Conservation (phyloP, 2,329 filamentous ascomycete genomes). For the Hysterium pulicare region DNA sequence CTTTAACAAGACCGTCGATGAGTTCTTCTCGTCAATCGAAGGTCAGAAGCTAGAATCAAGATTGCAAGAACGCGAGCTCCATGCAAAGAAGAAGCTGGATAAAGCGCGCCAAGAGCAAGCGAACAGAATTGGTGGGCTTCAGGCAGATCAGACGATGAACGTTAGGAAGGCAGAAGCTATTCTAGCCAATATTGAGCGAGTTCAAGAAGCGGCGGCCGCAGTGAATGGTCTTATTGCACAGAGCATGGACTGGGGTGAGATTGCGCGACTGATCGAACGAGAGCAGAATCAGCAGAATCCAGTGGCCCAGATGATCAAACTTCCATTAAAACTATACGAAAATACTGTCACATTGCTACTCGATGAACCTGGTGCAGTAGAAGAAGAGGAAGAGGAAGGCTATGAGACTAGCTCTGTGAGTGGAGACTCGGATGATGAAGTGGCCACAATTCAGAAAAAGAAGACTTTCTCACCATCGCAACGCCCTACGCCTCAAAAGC, state of each 20-base stretch:
- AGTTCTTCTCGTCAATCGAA: slow-evolving; percentile 96
- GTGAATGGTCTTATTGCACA: slow-evolving; percentile 88
- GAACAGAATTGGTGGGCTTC: slow-evolving; percentile 78
- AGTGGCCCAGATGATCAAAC: slow-evolving; percentile 80
- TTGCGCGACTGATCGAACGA: slow-evolving; percentile 80
- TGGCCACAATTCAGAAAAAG: slow-evolving; percentile 42
- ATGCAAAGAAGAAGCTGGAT: slow-evolving; percentile 79
- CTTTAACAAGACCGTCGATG: slow-evolving; percentile 91
- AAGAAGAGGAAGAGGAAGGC: slow-evolving; percentile 58
- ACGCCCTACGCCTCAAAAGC: slow-evolving; percentile 32
- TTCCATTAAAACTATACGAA: slow-evolving; percentile 86
- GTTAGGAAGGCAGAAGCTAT: slow-evolving; percentile 86
- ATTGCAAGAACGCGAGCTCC: slow-evolving; percentile 75
- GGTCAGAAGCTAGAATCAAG: slow-evolving; percentile 86
- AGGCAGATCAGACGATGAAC: slow-evolving; percentile 78
- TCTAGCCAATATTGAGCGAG: slow-evolving; percentile 82
- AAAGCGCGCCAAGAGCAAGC: slow-evolving; percentile 79
- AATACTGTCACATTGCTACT: slow-evolving; percentile 81
- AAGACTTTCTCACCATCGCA: slow-evolving; percentile 42
- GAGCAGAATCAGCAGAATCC: slow-evolving; percentile 79
- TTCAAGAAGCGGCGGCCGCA: slow-evolving; percentile 88
- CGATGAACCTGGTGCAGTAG: slow-evolving; percentile 64
- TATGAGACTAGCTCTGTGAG: slow-evolving; percentile 64
- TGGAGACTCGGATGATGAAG: slow-evolving; percentile 59
- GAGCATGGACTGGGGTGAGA: slow-evolving; percentile 97